Conservation (phyloP, 192 early-diverging fungal species). For the Umbelopsis vinacea region DNA sequence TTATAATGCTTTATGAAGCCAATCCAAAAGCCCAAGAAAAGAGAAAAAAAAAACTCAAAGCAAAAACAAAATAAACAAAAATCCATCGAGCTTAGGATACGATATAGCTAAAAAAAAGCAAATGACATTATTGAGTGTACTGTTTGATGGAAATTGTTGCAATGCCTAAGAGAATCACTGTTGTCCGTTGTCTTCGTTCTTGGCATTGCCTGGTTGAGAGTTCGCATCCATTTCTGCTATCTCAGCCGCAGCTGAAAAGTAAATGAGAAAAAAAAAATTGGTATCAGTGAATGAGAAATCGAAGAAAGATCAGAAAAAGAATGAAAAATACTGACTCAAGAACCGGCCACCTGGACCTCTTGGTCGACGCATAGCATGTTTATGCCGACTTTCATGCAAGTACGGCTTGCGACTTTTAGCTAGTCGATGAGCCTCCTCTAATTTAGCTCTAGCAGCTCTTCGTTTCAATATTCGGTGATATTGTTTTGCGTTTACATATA, state of each 20-base stretch:
- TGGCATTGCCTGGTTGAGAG: not conserved
- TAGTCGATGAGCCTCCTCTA: slow-evolving; percentile 78
- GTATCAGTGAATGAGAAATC: not conserved
- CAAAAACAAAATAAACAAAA: not conserved
- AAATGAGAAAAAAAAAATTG: not conserved
- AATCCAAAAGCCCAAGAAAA: no score
- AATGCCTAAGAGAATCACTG: slow-evolving; percentile 12
- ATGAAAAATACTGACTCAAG: slow-evolving; percentile 52
- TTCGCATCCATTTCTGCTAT: slow-evolving; percentile 26
- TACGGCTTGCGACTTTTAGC: slow-evolving; percentile 89
- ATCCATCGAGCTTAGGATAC: not conserved
- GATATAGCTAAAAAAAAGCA: no score
- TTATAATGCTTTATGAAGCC: no score
- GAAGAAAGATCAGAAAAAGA: not conserved
- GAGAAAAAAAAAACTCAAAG: not conserved
- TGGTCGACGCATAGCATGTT: slow-evolving; percentile 96
- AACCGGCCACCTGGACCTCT: slow-evolving; percentile 97
- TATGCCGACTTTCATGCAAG: slow-evolving; percentile 96
- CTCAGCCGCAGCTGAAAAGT: slow-evolving; percentile 12
- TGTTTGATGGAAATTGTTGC: not conserved
- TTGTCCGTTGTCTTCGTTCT: slow-evolving; percentile 10
- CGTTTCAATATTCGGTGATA: slow-evolving; percentile 97
- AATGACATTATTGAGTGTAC: not conserved
- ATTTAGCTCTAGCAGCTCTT: slow-evolving; percentile 84
- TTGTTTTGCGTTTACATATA: slow-evolving; percentile 99